Evolutionary conservation across 208 protist species (phyloP), one percentile per base, ranked within the genome.

Genomic region (Leishmania mexicana): DNA sequence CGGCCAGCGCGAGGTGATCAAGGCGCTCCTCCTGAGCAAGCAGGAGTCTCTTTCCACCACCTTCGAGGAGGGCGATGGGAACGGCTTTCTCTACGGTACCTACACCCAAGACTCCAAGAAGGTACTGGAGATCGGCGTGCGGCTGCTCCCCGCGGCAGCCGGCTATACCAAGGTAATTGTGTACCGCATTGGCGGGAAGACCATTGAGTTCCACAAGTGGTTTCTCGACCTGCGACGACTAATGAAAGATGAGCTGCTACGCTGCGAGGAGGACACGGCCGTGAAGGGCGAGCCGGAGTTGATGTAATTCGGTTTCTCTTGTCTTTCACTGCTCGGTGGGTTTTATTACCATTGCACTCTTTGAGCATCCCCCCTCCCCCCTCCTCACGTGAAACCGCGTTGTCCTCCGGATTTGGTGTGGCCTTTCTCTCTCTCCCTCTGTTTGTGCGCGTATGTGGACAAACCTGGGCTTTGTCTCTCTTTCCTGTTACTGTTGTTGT

Each of bases 141-240:
- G 87, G 10, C 86, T 97, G 40, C 75, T 93, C 51, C 89, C 92
- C 1, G 88, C 91, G 3, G 89, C 88, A 15, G 58, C 79, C 19
- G 93, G 93, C 17, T 97, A 97, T 83, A 97, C 94, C 4, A 95
- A 95, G 82, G 90, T 97, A 1, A 78, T 93, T 24, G 87, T 89
- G 3, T 97, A 97, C 80, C 94, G 94, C 79, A 97, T 97, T 72
- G 84, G 86, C 17, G 94, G 94, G 0, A 92, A 93, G 84, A 97
- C 94, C 11, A 90, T 68, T 49, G 91, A 94, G 38, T 97, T 96
- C 78, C 94, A 95, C 80, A 78, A 80, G 54, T 97, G 94, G 94
- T 94, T 97, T 71, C 83, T 95, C 31, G 81, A 89, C 42, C 85
- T 97, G 72, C 88, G 94, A 54, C 92, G 91, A 77, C 77, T 84